Percentiles rank a stretch among this genome's conserved stretches.
phyloP scores from a whole-genome alignment of 805 yeast species.

The Barnettozyma wickerhamii region DNA sequence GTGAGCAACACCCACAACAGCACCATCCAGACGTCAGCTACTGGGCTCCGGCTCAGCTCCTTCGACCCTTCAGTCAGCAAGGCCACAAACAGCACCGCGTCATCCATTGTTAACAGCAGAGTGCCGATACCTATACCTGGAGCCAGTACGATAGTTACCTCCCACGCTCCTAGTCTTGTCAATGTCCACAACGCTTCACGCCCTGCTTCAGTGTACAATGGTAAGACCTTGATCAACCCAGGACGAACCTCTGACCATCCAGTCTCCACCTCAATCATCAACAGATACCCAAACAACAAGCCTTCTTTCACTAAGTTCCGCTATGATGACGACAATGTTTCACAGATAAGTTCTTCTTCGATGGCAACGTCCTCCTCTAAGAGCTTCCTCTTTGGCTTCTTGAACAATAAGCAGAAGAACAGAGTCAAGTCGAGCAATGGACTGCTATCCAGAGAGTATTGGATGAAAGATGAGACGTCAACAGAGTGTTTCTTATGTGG shows the following conservation, averaged over 20 bases:
- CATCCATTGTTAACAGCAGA: not conserved
- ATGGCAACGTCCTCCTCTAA: conserved; percentile 38
- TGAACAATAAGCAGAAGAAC: conserved; percentile 29
- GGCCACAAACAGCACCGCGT: not conserved
- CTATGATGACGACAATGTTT: conserved; percentile 31
- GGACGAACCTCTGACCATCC: not conserved
- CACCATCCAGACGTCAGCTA: conserved; percentile 17
- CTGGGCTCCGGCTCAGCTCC: conserved; percentile 19
- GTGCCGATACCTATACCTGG: not conserved
- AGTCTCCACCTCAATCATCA: not conserved
- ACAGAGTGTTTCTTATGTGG: conserved; percentile 84
- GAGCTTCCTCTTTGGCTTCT: conserved; percentile 38
- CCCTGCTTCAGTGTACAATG: conserved; percentile 19
- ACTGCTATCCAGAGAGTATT: conserved; percentile 59
- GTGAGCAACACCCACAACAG: conserved; percentile 1
- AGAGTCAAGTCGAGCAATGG: conserved; percentile 18
- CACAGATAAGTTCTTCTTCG: conserved; percentile 36
- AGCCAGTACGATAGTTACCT: conserved; percentile 12
- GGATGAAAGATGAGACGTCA: conserved; percentile 96
- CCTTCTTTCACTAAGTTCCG: conserved; percentile 11
- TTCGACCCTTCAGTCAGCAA: conserved; percentile 15
- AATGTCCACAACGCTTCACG: conserved; percentile 18
- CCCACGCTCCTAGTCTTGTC: conserved; percentile 18
- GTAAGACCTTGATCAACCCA: conserved; percentile 2
- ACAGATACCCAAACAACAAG: conserved; percentile 2